phyloP scores from a whole-genome alignment of 169 alveolate genomes.

The Cryptosporidium sp. region DNA sequence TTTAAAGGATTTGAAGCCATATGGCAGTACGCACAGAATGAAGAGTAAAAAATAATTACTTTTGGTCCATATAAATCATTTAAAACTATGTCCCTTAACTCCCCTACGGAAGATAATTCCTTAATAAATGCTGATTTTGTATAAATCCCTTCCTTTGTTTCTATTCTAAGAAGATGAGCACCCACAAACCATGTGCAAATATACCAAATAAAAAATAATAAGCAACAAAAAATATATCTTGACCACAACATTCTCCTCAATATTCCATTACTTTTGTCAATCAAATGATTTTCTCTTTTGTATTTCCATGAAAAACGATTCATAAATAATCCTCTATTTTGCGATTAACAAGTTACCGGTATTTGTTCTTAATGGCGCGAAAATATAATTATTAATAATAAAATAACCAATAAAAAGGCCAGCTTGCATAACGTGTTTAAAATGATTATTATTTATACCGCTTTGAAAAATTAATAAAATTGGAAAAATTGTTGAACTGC shows the following conservation, averaged over 20 bases:
- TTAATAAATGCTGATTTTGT: slow-evolving; percentile 30
- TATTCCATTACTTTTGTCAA: not conserved
- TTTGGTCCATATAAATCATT: not conserved
- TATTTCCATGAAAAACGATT: slow-evolving; percentile 61
- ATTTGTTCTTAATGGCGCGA: slow-evolving; percentile 16
- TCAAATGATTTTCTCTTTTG: not conserved
- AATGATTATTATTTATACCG: slow-evolving; percentile 25
- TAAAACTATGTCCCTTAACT: slow-evolving; percentile 24
- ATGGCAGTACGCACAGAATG: slow-evolving; percentile 66
- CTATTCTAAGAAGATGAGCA: slow-evolving; percentile 61
- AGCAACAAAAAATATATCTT: slow-evolving; percentile 30
- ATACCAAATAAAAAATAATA: slow-evolving; percentile 49
- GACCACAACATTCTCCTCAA: slow-evolving; percentile 19
- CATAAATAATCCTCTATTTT: slow-evolving; percentile 29
- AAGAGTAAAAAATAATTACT: slow-evolving; percentile 62
- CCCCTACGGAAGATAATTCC: slow-evolving; percentile 27
- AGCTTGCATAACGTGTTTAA: not conserved
- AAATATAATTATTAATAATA: not conserved
- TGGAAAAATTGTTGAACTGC: not conserved
- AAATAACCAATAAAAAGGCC: not conserved
- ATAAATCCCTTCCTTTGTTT: slow-evolving; percentile 55
- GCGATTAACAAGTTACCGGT: slow-evolving; percentile 17
- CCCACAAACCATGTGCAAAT: slow-evolving; percentile 74
- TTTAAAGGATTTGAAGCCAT: slow-evolving; percentile 52
- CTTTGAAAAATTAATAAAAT: not conserved